These are phyloP conservation scores for Cinnamomum chago DNA, from an alignment of 164 flowering plant species.

Conservation along the genomic window DNA sequence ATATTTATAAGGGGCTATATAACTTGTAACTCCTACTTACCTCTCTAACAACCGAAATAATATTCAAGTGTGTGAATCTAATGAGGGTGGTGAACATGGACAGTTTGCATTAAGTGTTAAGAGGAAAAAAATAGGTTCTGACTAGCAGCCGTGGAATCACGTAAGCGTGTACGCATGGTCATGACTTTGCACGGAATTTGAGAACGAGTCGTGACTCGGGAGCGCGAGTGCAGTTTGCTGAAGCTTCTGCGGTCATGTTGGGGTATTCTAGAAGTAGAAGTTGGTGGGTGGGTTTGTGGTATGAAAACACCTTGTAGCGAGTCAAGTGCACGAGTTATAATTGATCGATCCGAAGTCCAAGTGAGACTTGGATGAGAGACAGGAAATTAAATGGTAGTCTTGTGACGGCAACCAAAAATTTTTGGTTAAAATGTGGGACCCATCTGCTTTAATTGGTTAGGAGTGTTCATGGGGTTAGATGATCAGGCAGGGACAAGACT, in stretches of 20 bases:
- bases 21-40: not conserved
- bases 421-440: no score
- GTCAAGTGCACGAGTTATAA: not conserved
- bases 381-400: not conserved
- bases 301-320: not conserved
- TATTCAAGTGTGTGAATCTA: not conserved
- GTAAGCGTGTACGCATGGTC: constrained; percentile 1
- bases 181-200: not conserved
- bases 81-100: not conserved
- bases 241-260: not conserved
- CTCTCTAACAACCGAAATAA: not conserved
- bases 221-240: not conserved
- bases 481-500: no score
- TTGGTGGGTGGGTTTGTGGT: not conserved
- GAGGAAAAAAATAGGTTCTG: not conserved
- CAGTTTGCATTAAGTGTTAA: no score
- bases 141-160: not conserved
- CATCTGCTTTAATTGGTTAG: not conserved
- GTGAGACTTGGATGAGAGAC: not conserved
- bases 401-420: no score
- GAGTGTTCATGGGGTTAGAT: not conserved
- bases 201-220: not conserved
- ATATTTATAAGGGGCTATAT: not conserved
- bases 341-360: not conserved
- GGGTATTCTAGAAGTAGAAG: not conserved